phyloP scores from a whole-genome alignment of 1,139 yeast species.

The Protomyces inundatus region DNA sequence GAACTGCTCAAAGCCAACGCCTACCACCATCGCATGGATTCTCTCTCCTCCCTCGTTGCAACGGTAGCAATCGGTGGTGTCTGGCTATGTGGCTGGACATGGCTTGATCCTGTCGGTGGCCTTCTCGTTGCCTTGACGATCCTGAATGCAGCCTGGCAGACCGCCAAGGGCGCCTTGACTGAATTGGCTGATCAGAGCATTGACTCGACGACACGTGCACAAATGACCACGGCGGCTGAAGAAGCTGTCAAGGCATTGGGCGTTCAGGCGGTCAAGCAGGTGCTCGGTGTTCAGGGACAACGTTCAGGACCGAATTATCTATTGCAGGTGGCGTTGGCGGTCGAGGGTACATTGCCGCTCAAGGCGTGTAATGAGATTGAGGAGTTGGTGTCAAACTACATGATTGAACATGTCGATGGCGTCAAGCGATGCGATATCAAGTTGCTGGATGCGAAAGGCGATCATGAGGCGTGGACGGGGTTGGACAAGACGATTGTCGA shows the following conservation, averaged over 20 bases:
- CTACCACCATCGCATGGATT: slow-evolving; percentile 98
- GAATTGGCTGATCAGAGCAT: slow-evolving; percentile 63
- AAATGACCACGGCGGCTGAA: slow-evolving; percentile 21
- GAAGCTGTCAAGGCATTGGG: slow-evolving; percentile 13
- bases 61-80: slow-evolving; percentile 82
- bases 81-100: slow-evolving; percentile 53
- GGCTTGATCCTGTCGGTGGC: slow-evolving; percentile 92
- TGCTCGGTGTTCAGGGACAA: slow-evolving; percentile 30
- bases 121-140: slow-evolving; percentile 73
- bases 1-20: slow-evolving; percentile 93
- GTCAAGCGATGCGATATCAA: slow-evolving; percentile 18
- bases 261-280: slow-evolving; percentile 15
- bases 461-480: slow-evolving; percentile 7
- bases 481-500: slow-evolving; percentile 18
- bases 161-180: slow-evolving; percentile 60
- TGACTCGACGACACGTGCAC: slow-evolving; percentile 28
- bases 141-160: slow-evolving; percentile 75
- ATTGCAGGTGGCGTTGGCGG: slow-evolving; percentile 16
- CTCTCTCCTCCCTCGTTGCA: slow-evolving; percentile 87
- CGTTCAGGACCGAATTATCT: slow-evolving; percentile 32
- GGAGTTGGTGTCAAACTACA: slow-evolving; percentile 18
- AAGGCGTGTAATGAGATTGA: slow-evolving; percentile 20
- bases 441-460: slow-evolving; percentile 3
- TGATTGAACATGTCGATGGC: slow-evolving; percentile 19
- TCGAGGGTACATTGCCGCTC: slow-evolving; percentile 17